phyloP scores from a whole-genome alignment of 176 grass and related monocot species.

The Poa pratensis region DNA sequence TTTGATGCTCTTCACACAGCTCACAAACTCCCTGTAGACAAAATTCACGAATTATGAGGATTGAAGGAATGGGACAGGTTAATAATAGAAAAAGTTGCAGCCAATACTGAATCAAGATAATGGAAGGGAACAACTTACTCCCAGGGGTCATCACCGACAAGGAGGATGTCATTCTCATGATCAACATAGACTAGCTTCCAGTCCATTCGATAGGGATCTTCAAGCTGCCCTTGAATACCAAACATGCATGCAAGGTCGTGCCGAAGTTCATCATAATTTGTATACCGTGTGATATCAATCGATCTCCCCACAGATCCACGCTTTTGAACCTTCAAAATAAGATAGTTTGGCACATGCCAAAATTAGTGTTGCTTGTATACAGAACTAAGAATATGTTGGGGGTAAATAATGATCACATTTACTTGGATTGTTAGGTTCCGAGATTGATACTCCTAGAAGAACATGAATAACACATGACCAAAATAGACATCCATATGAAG shows the following conservation, averaged over 20 bases:
- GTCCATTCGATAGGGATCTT: constrained; percentile 84
- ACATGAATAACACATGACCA: neutral
- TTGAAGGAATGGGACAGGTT: neutral
- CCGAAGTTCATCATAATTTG: constrained; percentile 83
- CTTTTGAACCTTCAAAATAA: constrained; percentile 92
- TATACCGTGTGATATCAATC: constrained; percentile 90
- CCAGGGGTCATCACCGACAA: constrained; percentile 98
- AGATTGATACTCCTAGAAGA: neutral
- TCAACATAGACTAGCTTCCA: constrained; percentile 99
- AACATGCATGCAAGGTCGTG: constrained; percentile 96
- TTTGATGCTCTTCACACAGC: constrained; percentile 97
- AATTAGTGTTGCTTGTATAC: neutral
- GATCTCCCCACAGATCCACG: constrained; percentile 95
- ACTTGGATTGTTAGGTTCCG: neutral
- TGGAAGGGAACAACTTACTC: constrained; percentile 69
- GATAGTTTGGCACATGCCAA: constrained; percentile 37
- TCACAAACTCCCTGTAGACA: constrained; percentile 84
- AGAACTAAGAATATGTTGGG: neutral
- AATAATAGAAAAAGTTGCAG: neutral
- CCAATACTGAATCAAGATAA: neutral
- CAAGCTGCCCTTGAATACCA: constrained; percentile 90
- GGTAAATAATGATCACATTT: neutral
- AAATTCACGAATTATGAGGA: constrained; percentile 15
- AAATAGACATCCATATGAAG: neutral
- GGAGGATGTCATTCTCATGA: constrained; percentile 94